Conservation (phyloP, 2,329 filamentous ascomycete species). For the Aspergillus cejpii region DNA sequence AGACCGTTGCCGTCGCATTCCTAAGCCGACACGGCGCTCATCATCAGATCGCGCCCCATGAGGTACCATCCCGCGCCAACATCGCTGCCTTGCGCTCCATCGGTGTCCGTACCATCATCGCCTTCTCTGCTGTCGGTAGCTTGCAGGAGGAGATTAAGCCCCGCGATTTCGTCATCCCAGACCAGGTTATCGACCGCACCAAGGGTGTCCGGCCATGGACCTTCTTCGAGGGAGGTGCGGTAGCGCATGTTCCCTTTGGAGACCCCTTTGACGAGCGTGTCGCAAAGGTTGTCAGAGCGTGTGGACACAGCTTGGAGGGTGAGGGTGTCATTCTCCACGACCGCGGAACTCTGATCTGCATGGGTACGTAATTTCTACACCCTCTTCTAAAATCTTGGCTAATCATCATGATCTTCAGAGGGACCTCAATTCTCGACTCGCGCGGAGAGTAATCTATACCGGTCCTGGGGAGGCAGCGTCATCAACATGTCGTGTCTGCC, state of each 20-base stretch:
- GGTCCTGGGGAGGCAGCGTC: slow-evolving; percentile 82
- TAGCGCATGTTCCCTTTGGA: slow-evolving; percentile 90
- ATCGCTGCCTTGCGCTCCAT: slow-evolving; percentile 92
- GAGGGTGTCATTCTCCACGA: slow-evolving; percentile 81
- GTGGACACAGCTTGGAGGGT: slow-evolving; percentile 69
- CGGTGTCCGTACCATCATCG: slow-evolving; percentile 84
- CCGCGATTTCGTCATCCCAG: slow-evolving; percentile 91
- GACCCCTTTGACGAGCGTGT: slow-evolving; percentile 84
- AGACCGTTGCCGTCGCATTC: slow-evolving; percentile 68
- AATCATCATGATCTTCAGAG: slow-evolving; percentile 49
- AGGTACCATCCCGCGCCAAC: slow-evolving; percentile 91
- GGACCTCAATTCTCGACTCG: slow-evolving; percentile 97
- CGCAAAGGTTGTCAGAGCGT: slow-evolving; percentile 67
- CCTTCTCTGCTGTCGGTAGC: slow-evolving; percentile 90
- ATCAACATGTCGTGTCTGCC: slow-evolving; percentile 98
- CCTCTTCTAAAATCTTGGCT: not conserved
- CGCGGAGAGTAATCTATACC: slow-evolving; percentile 92
- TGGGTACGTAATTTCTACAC: slow-evolving; percentile 55
- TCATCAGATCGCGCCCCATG: slow-evolving; percentile 87
- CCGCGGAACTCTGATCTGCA: slow-evolving; percentile 79
- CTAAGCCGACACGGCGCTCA: slow-evolving; percentile 83
- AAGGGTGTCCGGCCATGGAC: slow-evolving; percentile 93
- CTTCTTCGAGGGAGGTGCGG: slow-evolving; percentile 76
- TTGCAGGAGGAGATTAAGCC: slow-evolving; percentile 89
- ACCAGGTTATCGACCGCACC: slow-evolving; percentile 95